These are phyloP conservation scores for Aureococcus anophagefferens DNA, from an alignment of 108 stramenopile species.

Conservation along the genomic window DNA sequence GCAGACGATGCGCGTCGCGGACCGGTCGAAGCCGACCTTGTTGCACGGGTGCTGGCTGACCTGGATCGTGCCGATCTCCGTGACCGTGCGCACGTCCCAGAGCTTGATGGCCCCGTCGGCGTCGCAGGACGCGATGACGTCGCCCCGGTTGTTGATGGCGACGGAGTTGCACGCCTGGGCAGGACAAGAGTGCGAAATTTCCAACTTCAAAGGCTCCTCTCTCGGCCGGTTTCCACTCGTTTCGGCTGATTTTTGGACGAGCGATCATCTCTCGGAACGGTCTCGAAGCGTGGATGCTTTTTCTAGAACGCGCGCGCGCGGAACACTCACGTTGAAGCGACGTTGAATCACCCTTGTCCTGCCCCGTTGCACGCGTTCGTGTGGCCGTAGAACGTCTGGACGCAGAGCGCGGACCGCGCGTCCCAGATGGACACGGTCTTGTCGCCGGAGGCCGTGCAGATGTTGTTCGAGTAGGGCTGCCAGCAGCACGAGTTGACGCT, in stretches of 20 bases:
- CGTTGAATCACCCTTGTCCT: no score
- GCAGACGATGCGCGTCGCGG: slow-evolving; percentile 29
- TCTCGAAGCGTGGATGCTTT: no score
- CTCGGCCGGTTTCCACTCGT: no score
- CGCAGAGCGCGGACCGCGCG: slow-evolving; percentile 37
- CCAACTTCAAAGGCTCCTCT: no score
- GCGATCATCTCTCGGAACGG: no score
- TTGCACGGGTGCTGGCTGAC: slow-evolving; percentile 40
- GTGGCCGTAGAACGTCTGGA: slow-evolving; percentile 59
- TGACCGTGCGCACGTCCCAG: slow-evolving; percentile 39
- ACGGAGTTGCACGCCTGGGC: slow-evolving; percentile 44
- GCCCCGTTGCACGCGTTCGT: no score
- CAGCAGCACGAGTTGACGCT: slow-evolving; percentile 46
- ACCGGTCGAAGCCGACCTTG: slow-evolving; percentile 33
- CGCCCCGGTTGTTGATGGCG: slow-evolving; percentile 38
- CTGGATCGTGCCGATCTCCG: slow-evolving; percentile 42
- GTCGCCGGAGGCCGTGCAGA: slow-evolving; percentile 52
- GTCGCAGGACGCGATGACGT: slow-evolving; percentile 47
- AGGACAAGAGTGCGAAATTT: no score
- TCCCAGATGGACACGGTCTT: slow-evolving; percentile 59
- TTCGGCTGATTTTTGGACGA: no score
- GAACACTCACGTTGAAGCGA: no score
- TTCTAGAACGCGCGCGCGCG: no score
- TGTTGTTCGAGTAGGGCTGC: slow-evolving; percentile 52
- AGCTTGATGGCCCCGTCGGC: slow-evolving; percentile 35